Conservation (phyloP, 163 green algal genomes). For the Scenedesmus sp. region DNA sequence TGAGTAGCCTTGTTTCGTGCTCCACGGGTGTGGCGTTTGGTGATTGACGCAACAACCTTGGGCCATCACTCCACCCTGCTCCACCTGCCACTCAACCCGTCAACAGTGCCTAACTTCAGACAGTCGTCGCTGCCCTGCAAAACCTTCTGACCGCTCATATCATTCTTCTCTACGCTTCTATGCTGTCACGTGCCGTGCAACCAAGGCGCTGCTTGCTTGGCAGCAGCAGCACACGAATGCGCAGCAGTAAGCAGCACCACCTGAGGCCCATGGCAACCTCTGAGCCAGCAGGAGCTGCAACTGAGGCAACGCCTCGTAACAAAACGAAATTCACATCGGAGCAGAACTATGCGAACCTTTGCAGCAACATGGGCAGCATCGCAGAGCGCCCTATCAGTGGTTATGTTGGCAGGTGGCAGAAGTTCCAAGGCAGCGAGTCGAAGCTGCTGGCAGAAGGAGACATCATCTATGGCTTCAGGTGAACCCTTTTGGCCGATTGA, state of each 20-base stretch:
- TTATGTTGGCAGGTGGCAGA: slow-evolving; percentile 34
- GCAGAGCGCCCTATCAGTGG: not conserved
- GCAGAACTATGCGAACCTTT: slow-evolving; percentile 18
- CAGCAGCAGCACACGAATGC: not conserved
- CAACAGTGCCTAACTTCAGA: not conserved
- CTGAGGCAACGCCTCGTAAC: not conserved
- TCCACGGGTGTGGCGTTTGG: not conserved
- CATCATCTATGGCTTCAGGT: slow-evolving; percentile 51
- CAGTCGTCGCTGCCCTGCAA: no score
- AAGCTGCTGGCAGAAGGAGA: slow-evolving; percentile 35
- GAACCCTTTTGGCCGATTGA: not conserved
- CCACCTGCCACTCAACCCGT: not conserved
- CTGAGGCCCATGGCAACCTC: not conserved
- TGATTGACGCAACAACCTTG: not conserved
- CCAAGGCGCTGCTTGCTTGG: not conserved
- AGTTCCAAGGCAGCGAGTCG: not conserved
- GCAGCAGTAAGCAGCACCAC: not conserved
- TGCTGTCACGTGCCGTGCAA: not conserved
- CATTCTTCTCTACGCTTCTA: not conserved
- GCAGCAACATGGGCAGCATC: slow-evolving; percentile 33
- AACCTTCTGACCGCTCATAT: not conserved
- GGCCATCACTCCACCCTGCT: not conserved
- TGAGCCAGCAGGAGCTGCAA: not conserved
- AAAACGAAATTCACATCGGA: not conserved
- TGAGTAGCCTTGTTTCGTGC: not conserved